Conservation (phyloP, 2,329 filamentous ascomycete species). For the Bipolaris bicolor region DNA sequence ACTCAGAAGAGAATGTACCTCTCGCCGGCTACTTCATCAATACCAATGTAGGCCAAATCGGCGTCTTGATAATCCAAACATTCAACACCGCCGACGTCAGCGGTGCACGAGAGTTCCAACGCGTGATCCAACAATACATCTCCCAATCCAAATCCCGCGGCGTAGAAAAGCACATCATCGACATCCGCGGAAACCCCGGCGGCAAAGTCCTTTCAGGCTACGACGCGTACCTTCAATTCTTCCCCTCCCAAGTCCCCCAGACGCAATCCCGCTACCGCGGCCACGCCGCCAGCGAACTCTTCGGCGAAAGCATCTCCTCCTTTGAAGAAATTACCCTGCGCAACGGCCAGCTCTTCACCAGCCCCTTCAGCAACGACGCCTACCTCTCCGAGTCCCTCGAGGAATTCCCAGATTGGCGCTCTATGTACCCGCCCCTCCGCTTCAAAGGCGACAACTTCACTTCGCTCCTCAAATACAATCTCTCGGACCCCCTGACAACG, state of each 20-base stretch:
- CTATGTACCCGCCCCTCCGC: conserved; percentile 45
- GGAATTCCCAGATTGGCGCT: conserved; percentile 44
- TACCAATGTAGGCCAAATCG: conserved; percentile 50
- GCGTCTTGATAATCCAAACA: conserved; percentile 53
- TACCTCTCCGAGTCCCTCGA: conserved; percentile 34
- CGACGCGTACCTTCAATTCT: conserved; percentile 61
- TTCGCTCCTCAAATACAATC: conserved; percentile 47
- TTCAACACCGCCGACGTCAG: conserved; percentile 45
- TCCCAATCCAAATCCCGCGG: conserved; percentile 53
- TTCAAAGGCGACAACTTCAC: conserved; percentile 49
- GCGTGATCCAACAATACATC: conserved; percentile 54
- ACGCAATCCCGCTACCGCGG: conserved; percentile 56
- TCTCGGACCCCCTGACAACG: conserved; percentile 43
- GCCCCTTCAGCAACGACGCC: conserved; percentile 46
- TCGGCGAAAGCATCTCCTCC: conserved; percentile 32
- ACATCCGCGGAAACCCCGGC: conserved; percentile 66
- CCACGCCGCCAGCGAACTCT: conserved; percentile 42
- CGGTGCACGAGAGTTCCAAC: conserved; percentile 44
- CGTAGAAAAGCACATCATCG: conserved; percentile 67
- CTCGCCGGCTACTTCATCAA: conserved; percentile 57
- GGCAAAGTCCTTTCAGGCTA: conserved; percentile 54
- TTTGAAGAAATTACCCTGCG: conserved; percentile 17
- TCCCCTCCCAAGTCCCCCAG: conserved; percentile 55
- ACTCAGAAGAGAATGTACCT: conserved; percentile 37
- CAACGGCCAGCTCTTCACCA: conserved; percentile 36